Percentiles rank a stretch among this genome's conserved stretches.
Evolutionary conservation across 305 asterid genomes (phyloP).

Genomic region (Stenogyne calaminthoides): DNA sequence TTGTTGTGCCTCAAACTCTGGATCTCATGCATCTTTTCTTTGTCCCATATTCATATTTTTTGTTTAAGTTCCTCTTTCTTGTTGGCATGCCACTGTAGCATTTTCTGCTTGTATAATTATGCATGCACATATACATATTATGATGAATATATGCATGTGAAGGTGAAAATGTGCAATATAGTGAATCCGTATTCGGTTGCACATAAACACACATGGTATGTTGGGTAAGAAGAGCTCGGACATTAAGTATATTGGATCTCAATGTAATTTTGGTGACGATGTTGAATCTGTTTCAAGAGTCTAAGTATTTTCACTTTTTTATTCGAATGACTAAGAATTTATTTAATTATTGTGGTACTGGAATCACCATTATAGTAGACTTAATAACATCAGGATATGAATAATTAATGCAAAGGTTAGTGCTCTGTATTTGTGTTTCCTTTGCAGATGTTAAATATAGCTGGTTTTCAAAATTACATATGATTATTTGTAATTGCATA

Average conservation of each 20-base stretch:
- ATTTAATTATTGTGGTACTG: background rate
- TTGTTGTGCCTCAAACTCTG: too few relatives aligned
- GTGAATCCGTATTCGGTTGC: too few relatives aligned
- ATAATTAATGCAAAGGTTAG: slow-evolving; percentile 10
- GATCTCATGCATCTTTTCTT: too few relatives aligned
- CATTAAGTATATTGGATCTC: slow-evolving; percentile 63
- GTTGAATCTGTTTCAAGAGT: background rate
- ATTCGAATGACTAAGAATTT: background rate
- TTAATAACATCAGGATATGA: background rate
- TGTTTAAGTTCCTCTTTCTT: too few relatives aligned
- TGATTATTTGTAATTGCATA: background rate
- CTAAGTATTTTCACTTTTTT: background rate
- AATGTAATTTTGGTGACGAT: slow-evolving; percentile 55
- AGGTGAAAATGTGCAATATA: too few relatives aligned
- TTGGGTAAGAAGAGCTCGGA: slow-evolving; percentile 64
- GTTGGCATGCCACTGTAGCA: too few relatives aligned
- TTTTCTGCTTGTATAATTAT: too few relatives aligned
- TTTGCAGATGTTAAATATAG: background rate
- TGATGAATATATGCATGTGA: too few relatives aligned
- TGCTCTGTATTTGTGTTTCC: slow-evolving; percentile 7
- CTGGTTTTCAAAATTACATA: background rate
- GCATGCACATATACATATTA: too few relatives aligned
- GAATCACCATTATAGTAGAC: background rate
- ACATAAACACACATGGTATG: slow-evolving; percentile 63
- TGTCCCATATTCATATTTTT: too few relatives aligned